Percentiles rank a stretch among this genome's conserved stretches.
These are phyloP conservation scores for Thraustotheca clavata DNA, from an alignment of 352 stramenopile species.

Conservation along the genomic window DNA sequence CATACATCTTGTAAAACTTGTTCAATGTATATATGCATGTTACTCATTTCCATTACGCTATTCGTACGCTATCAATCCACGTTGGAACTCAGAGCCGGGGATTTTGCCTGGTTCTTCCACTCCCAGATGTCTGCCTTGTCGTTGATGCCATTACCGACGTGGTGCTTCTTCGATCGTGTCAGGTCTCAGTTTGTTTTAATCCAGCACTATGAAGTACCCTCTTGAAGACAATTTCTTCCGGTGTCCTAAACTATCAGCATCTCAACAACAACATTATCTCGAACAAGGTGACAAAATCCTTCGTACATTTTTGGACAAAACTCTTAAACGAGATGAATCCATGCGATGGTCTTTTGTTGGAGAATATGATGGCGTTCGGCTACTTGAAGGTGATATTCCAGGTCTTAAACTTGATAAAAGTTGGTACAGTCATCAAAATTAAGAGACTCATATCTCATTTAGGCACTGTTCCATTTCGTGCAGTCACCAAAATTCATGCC, in stretches of 20 bases:
- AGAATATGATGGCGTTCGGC: slow-evolving; percentile 4
- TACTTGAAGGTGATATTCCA: slow-evolving; percentile 11
- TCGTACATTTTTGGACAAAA: slow-evolving; percentile 9
- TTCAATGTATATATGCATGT: too few species aligned
- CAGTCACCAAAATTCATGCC: slow-evolving; percentile 6
- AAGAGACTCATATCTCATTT: neutral
- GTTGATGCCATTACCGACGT: neutral
- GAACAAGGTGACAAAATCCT: slow-evolving; percentile 5
- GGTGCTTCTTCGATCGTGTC: neutral
- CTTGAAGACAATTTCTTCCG: slow-evolving; percentile 2
- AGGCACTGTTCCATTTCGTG: slow-evolving; percentile 2
- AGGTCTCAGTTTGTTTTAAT: neutral
- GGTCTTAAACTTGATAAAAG: slow-evolving; percentile 4
- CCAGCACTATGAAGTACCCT: slow-evolving; percentile 9
- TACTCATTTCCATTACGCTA: too few species aligned
- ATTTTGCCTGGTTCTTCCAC: neutral
- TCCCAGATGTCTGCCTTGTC: neutral
- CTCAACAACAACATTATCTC: neutral
- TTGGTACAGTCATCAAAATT: slow-evolving; percentile 1
- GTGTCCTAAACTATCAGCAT: neutral
- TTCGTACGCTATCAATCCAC: neutral
- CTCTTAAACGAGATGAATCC: slow-evolving; percentile 4
- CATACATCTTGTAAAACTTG: too few species aligned
- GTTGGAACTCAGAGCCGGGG: neutral
- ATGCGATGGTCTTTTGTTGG: slow-evolving; percentile 1